Evolutionary conservation across 495 filamentous ascomycete genomes (phyloP), one percentile per base, ranked within the genome.

Genomic region (Lepraria neglecta): DNA sequence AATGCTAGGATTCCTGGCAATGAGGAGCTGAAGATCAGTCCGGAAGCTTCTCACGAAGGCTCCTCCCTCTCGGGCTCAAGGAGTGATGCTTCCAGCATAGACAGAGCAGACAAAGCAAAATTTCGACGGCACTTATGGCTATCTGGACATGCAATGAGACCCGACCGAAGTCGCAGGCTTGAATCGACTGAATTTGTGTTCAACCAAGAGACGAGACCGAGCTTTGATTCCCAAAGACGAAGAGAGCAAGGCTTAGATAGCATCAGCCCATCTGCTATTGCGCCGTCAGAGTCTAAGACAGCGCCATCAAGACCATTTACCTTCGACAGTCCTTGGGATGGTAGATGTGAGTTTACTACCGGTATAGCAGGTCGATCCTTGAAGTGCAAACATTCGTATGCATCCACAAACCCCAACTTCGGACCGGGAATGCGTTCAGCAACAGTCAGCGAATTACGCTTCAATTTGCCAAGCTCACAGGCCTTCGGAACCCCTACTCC

Each of bases 251-350:
- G 43, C 28, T 60, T 31, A 30, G 59, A 55, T 43, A 52, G 33
- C 19, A 19, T 33, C 31, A 40, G n/a, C 43, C 46, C 50, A 21
- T 21, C 31, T 35, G 30, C 40, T 40, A 47, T 44, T 40, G 40
- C 19, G 4, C 7, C 52, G 42, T 43, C 52, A 10, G 58, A 67
- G 43, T 12, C 30, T 17, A 40, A 51, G 5, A 61, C 43, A n/a
- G 45, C 54, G 19, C 59, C 59, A 52, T 66, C 62, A 11, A 76
- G 75, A 48, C 77, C 76, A 7, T 88, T 85, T 72, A 72, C 82
- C 14, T 95, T 96, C 71, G 68, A 78, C 44, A 90, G 85, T n/a
- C 91, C 91, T 0, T 96, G 91, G 91, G 80, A 88, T 58, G 88
- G 90, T 19, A 79, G 77, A 30, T 96, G 91, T 74, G 87, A 91